These are phyloP conservation scores for Sporothrix humicola DNA, from an alignment of 2,329 filamentous ascomycete species.

Conservation along the genomic window DNA sequence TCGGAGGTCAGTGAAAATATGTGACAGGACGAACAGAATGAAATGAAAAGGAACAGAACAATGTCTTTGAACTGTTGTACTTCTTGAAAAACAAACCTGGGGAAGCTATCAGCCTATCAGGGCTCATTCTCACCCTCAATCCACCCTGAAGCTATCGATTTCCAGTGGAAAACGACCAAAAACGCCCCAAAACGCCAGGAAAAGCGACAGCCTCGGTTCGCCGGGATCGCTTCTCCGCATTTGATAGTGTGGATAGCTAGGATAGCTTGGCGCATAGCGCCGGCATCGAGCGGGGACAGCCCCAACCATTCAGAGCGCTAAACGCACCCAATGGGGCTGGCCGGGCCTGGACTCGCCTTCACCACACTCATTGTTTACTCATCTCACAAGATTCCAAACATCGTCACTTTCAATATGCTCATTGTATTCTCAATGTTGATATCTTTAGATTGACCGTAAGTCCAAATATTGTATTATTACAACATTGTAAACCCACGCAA, in stretches of 20 bases:
- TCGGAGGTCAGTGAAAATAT: neutral
- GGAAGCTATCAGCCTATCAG: slow-evolving; percentile 24
- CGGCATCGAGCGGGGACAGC: neutral
- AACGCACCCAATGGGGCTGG: neutral
- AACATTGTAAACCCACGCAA: neutral
- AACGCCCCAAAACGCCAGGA: neutral
- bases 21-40: neutral
- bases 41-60: neutral
- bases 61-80: too few species aligned
- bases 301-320: neutral
- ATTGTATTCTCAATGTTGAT: too few species aligned
- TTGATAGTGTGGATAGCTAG: neutral
- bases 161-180: neutral
- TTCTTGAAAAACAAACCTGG: neutral
- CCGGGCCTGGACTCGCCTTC: too few species aligned
- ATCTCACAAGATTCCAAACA: neutral
- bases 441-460: neutral
- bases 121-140: neutral
- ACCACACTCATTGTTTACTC: neutral
- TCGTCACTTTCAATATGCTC: neutral
- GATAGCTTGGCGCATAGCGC: slow-evolving; percentile 18
- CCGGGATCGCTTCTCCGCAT: slow-evolving; percentile 18
- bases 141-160: slow-evolving; percentile 7
- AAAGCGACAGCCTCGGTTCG: slow-evolving; percentile 14
- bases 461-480: neutral